Evolutionary conservation across 2,329 filamentous ascomycete genomes (phyloP).

Genomic region (Clonostachys chloroleuca): DNA sequence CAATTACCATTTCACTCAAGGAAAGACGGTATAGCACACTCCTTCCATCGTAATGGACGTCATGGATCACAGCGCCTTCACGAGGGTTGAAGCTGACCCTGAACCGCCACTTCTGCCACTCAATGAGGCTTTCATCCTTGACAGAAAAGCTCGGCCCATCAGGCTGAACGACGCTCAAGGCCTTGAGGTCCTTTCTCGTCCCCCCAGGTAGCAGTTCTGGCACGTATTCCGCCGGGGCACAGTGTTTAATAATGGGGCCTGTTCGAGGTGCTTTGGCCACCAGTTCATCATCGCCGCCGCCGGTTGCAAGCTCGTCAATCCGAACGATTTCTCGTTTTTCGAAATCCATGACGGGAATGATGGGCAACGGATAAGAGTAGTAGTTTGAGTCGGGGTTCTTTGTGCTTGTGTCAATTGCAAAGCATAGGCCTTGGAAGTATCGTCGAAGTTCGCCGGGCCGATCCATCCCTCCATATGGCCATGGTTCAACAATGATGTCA

Average conservation of each 20-base stretch:
- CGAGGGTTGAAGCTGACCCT: conserved; percentile 65
- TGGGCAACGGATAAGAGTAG: conserved; percentile 48
- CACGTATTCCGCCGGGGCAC: conserved; percentile 27
- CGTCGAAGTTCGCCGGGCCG: conserved; percentile 17
- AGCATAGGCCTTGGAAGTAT: conserved; percentile 25
- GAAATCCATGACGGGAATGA: conserved; percentile 35
- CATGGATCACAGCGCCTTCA: conserved; percentile 66
- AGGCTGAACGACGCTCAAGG: conserved; percentile 41
- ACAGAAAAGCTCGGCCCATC: conserved; percentile 35
- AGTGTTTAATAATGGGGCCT: conserved; percentile 16
- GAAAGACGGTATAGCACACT: conserved; percentile 63
- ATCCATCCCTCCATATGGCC: conserved; percentile 23
- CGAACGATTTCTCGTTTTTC: conserved; percentile 21
- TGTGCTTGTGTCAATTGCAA: conserved; percentile 18
- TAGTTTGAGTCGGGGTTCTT: conserved; percentile 45
- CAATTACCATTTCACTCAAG: conserved; percentile 56
- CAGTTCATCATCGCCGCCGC: conserved; percentile 15
- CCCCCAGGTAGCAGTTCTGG: conserved; percentile 33
- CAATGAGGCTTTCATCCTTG: conserved; percentile 29
- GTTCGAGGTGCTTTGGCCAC: conserved; percentile 4
- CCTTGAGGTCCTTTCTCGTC: conserved; percentile 48
- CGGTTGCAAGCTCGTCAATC: conserved; percentile 25
- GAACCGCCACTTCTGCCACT: conserved; percentile 66
- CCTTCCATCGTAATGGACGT: conserved; percentile 61
- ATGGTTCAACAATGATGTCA: conserved; percentile 23